Evolutionary conservation across 202 grass and related monocot species (phyloP).

Genomic region (Hordeum pubiflorum): DNA sequence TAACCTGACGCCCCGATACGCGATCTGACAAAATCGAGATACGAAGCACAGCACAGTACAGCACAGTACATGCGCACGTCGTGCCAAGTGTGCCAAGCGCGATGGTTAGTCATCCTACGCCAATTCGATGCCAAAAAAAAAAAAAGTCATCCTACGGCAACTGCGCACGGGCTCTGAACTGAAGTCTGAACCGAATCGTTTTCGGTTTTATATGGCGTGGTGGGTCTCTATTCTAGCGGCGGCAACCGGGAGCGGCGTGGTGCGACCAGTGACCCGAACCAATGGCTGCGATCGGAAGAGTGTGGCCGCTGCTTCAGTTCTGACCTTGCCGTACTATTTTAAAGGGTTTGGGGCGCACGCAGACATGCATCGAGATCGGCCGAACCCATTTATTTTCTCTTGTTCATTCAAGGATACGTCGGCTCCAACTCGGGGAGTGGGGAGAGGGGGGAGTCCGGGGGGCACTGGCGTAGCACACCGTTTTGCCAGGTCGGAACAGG

Average conservation of each 20-base stretch:
- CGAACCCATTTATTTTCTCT: background rate
- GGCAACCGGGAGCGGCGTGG: too few species aligned
- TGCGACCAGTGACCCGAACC: too few species aligned
- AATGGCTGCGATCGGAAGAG: background rate
- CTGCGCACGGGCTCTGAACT: background rate
- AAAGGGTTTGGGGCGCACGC: background rate
- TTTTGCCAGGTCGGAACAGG: background rate
- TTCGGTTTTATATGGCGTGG: background rate
- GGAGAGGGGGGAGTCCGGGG: background rate
- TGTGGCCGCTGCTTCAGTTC: background rate
- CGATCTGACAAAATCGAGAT: background rate
- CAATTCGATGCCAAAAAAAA: too few species aligned
- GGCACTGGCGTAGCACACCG: background rate
- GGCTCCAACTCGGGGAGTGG: background rate
- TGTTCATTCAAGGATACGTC: background rate
- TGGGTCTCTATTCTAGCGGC: too few species aligned
- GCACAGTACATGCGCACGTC: background rate
- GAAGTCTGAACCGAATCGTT: background rate
- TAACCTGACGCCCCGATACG: background rate
- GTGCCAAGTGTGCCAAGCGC: background rate
- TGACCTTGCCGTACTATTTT: conserved; percentile 25
- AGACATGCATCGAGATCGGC: background rate
- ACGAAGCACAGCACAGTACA: background rate
- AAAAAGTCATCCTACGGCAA: background rate
- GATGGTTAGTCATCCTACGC: too few species aligned